Base-by-base conservation (phyloP, 1,284 basidiomycete genomes). In the Ceratorhiza oryzae-sativae region DNA sequence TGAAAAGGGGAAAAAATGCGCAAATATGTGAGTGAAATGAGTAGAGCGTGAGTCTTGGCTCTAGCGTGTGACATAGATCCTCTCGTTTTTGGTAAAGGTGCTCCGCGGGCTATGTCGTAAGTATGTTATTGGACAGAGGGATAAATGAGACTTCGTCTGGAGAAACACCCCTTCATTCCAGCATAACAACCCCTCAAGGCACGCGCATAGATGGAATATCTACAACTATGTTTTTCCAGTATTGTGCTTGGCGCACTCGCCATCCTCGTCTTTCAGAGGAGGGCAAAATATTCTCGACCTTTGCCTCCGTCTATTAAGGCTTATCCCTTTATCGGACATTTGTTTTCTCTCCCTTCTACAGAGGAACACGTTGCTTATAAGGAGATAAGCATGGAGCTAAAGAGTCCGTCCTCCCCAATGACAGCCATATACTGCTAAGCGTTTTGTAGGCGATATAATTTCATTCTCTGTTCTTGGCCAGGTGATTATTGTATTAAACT, bases 401-500 rank as follows among this genome's bases (percentile, higher is more conserved):
- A 42, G 9, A 70, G 65, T 70, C 2, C n/a, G 65, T 58, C 8
- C 36, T 15, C 48, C 10, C 20, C 9, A 8, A n/a, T 25, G 6
- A 5, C 15, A 15, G 13, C 27, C 15, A 15, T 25, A 23, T 42
- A 15, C 15, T 55, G 36, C 6, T 39, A 3, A 36, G 3, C 25
- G 18, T 27, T 48, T 10, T 23, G 18, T 53, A 70, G 65, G 65
- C 30, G 65, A 70, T 23, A 46, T 70, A 27, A 58, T 70, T 1
- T 70, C 65, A 18, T 56, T 70, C 41, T 46, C 51, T 46, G 12
- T 75, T 27, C 25, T 49, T 6, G 73, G 74, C 1, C 62, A 72
- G 25, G 32, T 48, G 1, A 55, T 61, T 18, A 34, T 75, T 61
- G 68, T 74, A 27, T 48, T 75, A 42, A 74, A 74, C 56, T 60